phyloP scores from a whole-genome alignment of 345 rosid genomes.

The Salix koriyanagi region DNA sequence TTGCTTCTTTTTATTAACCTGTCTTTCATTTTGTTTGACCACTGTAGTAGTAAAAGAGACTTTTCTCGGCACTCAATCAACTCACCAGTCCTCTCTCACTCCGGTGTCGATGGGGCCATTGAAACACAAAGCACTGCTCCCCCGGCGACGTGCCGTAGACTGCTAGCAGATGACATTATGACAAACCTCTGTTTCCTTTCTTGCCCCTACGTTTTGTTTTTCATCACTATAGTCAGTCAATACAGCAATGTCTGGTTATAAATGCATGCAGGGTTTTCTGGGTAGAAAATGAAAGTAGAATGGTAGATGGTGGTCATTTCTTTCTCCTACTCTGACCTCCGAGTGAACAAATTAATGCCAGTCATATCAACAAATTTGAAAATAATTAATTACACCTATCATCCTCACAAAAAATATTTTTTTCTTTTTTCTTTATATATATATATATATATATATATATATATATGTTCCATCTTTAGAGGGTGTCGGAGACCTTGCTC shows the following conservation, averaged over 20 bases:
- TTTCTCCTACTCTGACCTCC: too few relatives aligned
- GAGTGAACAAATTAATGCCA: too few relatives aligned
- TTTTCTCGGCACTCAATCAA: constrained; percentile 15
- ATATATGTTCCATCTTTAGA: neutral
- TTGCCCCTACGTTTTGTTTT: neutral
- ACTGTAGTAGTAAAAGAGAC: constrained; percentile 6
- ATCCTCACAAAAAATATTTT: too few relatives aligned
- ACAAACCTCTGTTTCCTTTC: neutral
- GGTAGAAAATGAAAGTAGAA: too few relatives aligned
- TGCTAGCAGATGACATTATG: constrained; percentile 2
- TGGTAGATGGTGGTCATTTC: too few relatives aligned
- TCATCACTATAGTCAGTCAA: neutral
- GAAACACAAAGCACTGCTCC: neutral
- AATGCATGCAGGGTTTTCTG: neutral
- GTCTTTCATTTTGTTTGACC: constrained; percentile 21
- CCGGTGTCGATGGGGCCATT: constrained; percentile 2
- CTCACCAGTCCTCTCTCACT: neutral
- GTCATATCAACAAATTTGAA: too few relatives aligned
- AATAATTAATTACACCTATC: too few relatives aligned
- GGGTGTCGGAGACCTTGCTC: neutral
- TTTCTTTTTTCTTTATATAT: too few relatives aligned
- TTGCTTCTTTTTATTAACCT: constrained; percentile 23
- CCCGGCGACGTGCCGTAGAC: neutral
- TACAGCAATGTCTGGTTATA: neutral
- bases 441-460: too few relatives aligned